Conservation (phyloP, 352 stramenopile genomes). For the Pythium sukuiense region DNA sequence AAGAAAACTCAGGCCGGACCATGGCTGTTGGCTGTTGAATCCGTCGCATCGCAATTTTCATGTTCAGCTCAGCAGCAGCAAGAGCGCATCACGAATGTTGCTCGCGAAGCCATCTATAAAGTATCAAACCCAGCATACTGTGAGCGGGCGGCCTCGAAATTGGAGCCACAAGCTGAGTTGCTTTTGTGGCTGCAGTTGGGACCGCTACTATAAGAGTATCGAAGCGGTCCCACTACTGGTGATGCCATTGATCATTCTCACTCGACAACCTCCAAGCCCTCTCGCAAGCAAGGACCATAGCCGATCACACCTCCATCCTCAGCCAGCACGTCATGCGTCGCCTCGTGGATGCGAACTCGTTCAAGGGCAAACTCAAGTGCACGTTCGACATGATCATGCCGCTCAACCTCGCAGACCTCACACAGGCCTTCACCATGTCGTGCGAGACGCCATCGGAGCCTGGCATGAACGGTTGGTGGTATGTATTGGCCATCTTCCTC, state of each 20-base stretch:
- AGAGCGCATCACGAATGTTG: too few relatives aligned
- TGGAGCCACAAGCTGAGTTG: too few relatives aligned
- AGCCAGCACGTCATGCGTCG: neutral
- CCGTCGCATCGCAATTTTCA: too few relatives aligned
- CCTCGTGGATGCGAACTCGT: neutral
- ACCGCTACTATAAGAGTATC: too few relatives aligned
- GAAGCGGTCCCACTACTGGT: too few relatives aligned
- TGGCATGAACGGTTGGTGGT: neutral
- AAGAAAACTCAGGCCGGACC: too few relatives aligned
- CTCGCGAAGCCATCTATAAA: too few relatives aligned
- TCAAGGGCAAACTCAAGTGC: neutral
- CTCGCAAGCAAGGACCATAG: neutral
- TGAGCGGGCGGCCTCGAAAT: too few relatives aligned
- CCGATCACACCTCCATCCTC: neutral
- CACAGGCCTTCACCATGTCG: neutral
- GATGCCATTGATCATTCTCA: neutral
- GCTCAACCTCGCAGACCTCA: neutral
- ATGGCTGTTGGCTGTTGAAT: too few relatives aligned
- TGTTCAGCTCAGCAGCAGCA: too few relatives aligned
- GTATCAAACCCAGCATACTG: too few relatives aligned
- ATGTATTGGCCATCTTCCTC: neutral
- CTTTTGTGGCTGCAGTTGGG: too few relatives aligned
- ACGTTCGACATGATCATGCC: neutral
- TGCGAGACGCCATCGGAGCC: neutral
- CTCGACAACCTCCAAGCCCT: neutral